Evolutionary conservation across 2,329 filamentous ascomycete genomes (phyloP).

Genomic region (Plectosphaerella sp.): DNA sequence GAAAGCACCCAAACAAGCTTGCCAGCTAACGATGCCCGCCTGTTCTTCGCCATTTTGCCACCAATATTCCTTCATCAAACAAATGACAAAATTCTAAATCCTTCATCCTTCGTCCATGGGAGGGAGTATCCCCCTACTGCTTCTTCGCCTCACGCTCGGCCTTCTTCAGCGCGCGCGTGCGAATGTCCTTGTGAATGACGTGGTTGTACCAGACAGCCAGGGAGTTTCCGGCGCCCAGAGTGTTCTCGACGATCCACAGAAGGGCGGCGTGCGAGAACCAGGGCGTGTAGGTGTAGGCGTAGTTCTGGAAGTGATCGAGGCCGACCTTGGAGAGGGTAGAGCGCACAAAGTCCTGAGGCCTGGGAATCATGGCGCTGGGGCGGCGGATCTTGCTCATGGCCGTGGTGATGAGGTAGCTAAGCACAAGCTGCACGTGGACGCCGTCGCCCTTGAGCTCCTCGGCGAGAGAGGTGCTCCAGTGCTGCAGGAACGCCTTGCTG

Average conservation of each 20-base stretch:
- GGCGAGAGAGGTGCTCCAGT: conserved; percentile 86
- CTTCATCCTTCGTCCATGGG: not conserved
- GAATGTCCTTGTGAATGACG: conserved; percentile 77
- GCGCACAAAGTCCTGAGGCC: conserved; percentile 75
- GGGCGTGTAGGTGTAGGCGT: conserved; percentile 81
- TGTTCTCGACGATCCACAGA: conserved; percentile 72
- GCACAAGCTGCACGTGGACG: conserved; percentile 84
- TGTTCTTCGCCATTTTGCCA: not conserved
- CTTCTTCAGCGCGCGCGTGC: conserved; percentile 78
- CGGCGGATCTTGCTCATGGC: conserved; percentile 96
- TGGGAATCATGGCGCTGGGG: conserved; percentile 73
- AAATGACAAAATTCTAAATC: not conserved
- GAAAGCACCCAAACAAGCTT: not conserved
- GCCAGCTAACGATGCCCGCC: no score
- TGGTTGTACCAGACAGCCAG: conserved; percentile 46
- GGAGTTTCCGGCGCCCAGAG: conserved; percentile 44
- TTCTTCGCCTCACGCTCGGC: conserved; percentile 78
- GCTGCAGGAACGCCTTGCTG: conserved; percentile 95
- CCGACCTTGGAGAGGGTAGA: conserved; percentile 78
- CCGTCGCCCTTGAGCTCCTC: conserved; percentile 76
- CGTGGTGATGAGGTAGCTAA: conserved; percentile 89
- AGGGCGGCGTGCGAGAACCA: conserved; percentile 90
- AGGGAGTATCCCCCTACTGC: conserved; percentile 15
- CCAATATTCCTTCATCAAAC: not conserved
- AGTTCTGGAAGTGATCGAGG: conserved; percentile 70